Evolutionary conservation across 2,329 filamentous ascomycete genomes (phyloP), one percentile per base, ranked within the genome.

Genomic region (Pezicula radicicola): DNA sequence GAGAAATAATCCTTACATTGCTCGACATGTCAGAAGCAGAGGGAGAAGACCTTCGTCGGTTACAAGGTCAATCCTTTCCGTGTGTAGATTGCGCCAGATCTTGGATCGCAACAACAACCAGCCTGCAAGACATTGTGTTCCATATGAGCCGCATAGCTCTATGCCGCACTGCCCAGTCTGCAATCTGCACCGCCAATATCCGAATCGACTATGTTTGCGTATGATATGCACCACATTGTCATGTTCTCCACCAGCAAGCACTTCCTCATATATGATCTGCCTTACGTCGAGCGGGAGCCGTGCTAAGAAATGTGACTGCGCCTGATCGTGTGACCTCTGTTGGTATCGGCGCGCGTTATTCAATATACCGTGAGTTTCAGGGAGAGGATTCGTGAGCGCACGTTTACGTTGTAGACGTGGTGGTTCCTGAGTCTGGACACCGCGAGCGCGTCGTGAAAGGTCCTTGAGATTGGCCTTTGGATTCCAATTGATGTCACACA

Each of bases 221-320:
- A 56, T 39, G 27, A 59, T 56, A 43, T 56, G 48, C n/a, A 58
- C 46, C 16, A 55, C 39, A 36, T 40, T 49, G 36, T 36, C 37
- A 18, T 52, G 51, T 15, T 44, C 44, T 41, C 49, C 56, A 18
- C 52, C 52, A 6, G 46, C 46, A 10, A 60, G 46, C 27, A 62
- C 52, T 16, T 59, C 40, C 33, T 55, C 49, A 46, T 59, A 59
- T 42, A 62, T 55, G 27, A 52, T 50, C 44, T 49, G 43, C 36
- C 58, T 36, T n/a, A 62, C 49, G 37, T 60, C 60, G 21, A 52
- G 10, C 5, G 55, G 57, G 10, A 62, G 49, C 21, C 41, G 59
- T 9, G 42, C 27, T 16, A 57, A 36, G 28, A 58, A 48, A 7
- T 43, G 2, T 12, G 43, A 59, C 15, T 18, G 30, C 15, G 28